These are phyloP conservation scores for Letharia columbiana DNA, from an alignment of 495 filamentous ascomycete genomes.

Conservation along the genomic window DNA sequence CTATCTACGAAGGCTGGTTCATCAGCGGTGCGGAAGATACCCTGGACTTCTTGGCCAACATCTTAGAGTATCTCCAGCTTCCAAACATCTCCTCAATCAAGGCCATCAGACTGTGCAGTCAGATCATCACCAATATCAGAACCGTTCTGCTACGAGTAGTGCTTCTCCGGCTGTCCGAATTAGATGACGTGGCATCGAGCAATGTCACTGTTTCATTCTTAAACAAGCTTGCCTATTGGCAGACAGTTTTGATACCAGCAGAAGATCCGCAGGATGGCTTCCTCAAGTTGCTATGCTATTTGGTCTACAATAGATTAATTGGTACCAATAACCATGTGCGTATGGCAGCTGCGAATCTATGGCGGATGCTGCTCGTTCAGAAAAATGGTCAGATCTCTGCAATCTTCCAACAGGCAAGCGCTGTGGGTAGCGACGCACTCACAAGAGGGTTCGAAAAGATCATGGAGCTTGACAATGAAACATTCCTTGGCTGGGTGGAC, in stretches of 20 bases:
- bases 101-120: slow-evolving; percentile 77
- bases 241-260: slow-evolving; percentile 74
- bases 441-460: slow-evolving; percentile 72
- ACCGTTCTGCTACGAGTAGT: slow-evolving; percentile 65
- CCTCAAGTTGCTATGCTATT: slow-evolving; percentile 76
- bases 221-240: slow-evolving; percentile 87
- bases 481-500: slow-evolving; percentile 84
- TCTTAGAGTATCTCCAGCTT: slow-evolving; percentile 81
- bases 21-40: slow-evolving; percentile 71
- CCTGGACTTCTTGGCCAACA: slow-evolving; percentile 76
- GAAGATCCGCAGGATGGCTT: slow-evolving; percentile 66
- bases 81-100: slow-evolving; percentile 75
- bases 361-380: slow-evolving; percentile 86
- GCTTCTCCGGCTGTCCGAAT: slow-evolving; percentile 73
- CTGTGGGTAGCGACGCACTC: slow-evolving; percentile 60
- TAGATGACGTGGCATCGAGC: slow-evolving; percentile 54
- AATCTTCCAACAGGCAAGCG: slow-evolving; percentile 60
- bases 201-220: slow-evolving; percentile 58
- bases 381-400: slow-evolving; percentile 74
- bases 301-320: slow-evolving; percentile 77
- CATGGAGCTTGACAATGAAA: slow-evolving; percentile 74
- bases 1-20: slow-evolving; percentile 93
- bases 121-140: slow-evolving; percentile 64
- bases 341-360: slow-evolving; percentile 70
- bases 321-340: slow-evolving; percentile 55